Conservation (phyloP, 805 yeast species). For the Hanseniaspora guilliermondii region DNA sequence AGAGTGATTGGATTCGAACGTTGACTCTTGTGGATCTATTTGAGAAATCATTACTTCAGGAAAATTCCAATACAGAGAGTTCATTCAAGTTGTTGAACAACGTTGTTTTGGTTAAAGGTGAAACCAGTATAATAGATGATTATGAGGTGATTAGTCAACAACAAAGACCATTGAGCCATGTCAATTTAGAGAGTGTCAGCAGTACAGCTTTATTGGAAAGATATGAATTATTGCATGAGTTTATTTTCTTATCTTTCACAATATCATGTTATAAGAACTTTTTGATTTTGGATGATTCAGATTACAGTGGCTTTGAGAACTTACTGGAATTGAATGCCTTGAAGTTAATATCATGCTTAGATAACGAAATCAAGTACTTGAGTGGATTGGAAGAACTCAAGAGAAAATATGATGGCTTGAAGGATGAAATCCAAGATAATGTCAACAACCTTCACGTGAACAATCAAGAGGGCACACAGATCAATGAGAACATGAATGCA, state of each 20-base stretch:
- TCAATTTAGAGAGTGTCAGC: not conserved
- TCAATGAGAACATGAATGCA: not conserved
- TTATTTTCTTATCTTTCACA: slow-evolving; percentile 9
- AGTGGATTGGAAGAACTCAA: not conserved
- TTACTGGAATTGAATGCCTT: slow-evolving; percentile 4
- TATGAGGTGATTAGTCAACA: not conserved
- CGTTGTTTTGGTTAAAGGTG: not conserved
- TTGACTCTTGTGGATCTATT: slow-evolving; percentile 1
- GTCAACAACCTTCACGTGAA: not conserved
- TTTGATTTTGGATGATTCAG: slow-evolving; percentile 3
- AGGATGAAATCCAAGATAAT: not conserved
- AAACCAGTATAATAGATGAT: not conserved
- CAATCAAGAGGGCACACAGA: not conserved
- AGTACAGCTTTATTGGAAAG: not conserved
- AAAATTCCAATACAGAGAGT: not conserved
- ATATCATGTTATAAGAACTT: slow-evolving; percentile 11
- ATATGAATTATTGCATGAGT: slow-evolving; percentile 11
- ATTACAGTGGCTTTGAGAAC: slow-evolving; percentile 10
- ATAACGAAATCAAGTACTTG: not conserved
- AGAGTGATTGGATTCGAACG: not conserved
- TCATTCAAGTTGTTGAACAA: not conserved
- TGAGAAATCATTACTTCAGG: not conserved
- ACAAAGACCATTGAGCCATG: not conserved
- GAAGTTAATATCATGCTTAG: slow-evolving; percentile 7
- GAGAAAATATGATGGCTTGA: not conserved